These are phyloP conservation scores for Penicillium mononematosum DNA, from an alignment of 495 filamentous ascomycete species.

Conservation along the genomic window DNA sequence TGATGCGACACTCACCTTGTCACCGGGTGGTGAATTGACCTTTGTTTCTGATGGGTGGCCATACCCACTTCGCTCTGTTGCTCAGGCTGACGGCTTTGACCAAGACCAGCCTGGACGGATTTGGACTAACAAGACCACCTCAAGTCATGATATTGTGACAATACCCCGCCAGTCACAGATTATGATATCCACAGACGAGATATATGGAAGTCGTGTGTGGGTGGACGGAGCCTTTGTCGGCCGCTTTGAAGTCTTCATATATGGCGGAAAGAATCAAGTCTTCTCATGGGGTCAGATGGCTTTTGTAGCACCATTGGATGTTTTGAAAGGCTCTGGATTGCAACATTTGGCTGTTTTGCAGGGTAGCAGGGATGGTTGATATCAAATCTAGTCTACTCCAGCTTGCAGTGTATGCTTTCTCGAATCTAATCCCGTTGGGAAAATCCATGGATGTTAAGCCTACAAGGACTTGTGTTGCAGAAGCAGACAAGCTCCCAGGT, in stretches of 20 bases:
- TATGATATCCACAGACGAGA: conserved; percentile 38
- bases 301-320: conserved; percentile 52
- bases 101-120: conserved; percentile 28
- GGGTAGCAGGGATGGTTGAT: not conserved
- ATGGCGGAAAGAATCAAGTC: conserved; percentile 48
- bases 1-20: conserved; percentile 36
- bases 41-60: conserved; percentile 50
- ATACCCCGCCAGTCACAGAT: conserved; percentile 20
- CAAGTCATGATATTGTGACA: conserved; percentile 29
- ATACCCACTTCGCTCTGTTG: conserved; percentile 51
- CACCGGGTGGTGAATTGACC: conserved; percentile 29
- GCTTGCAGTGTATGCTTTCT: not conserved
- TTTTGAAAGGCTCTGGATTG: conserved; percentile 25
- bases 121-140: conserved; percentile 32
- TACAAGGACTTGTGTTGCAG: too few relatives aligned
- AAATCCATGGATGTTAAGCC: too few relatives aligned
- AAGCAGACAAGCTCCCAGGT: too few relatives aligned
- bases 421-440: not conserved
- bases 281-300: conserved; percentile 60
- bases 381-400: not conserved
- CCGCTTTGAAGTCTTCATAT: conserved; percentile 56
- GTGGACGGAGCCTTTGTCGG: conserved; percentile 44
- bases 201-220: conserved; percentile 49
- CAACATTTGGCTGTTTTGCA: conserved; percentile 7
- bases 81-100: conserved; percentile 29